phyloP scores from a whole-genome alignment of 257 asterid species.

The Solanum chiquidenum region DNA sequence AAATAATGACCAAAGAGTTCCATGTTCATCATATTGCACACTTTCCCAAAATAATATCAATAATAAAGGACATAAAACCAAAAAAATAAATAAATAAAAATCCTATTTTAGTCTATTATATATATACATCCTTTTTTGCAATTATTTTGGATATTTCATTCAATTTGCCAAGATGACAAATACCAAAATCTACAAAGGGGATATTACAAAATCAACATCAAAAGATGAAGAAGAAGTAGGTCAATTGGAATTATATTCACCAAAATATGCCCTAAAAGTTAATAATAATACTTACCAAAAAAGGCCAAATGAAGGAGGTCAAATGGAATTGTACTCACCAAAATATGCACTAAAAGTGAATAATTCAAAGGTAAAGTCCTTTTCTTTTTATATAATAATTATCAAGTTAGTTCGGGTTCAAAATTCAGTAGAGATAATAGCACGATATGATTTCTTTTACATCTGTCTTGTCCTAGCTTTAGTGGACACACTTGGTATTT shows the following conservation, averaged over 20 bases:
- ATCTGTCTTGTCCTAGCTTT: not conserved
- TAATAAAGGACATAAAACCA: not conserved
- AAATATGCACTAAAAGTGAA: not conserved
- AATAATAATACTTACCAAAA: not conserved
- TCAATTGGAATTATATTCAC: not conserved
- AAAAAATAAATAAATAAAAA: not conserved
- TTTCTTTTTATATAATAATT: not conserved
- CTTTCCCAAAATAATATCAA: not conserved
- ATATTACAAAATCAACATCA: not conserved
- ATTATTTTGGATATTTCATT: not conserved
- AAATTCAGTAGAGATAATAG: not conserved
- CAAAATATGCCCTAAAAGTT: not conserved
- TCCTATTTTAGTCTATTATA: not conserved
- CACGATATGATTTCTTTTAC: no score
- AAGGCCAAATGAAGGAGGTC: not conserved
- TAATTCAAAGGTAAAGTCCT: not conserved
- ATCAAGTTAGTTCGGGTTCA: not conserved
- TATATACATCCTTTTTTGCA: not conserved
- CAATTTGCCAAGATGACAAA: not conserved
- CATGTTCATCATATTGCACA: not conserved
- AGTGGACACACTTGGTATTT: not conserved
- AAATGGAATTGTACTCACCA: slow-evolving; percentile 5
- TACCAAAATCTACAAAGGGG: not conserved
- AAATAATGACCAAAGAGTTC: not conserved
- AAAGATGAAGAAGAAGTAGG: not conserved